Conservation (phyloP, 495 filamentous ascomycete species). For the Podospora comata region DNA sequence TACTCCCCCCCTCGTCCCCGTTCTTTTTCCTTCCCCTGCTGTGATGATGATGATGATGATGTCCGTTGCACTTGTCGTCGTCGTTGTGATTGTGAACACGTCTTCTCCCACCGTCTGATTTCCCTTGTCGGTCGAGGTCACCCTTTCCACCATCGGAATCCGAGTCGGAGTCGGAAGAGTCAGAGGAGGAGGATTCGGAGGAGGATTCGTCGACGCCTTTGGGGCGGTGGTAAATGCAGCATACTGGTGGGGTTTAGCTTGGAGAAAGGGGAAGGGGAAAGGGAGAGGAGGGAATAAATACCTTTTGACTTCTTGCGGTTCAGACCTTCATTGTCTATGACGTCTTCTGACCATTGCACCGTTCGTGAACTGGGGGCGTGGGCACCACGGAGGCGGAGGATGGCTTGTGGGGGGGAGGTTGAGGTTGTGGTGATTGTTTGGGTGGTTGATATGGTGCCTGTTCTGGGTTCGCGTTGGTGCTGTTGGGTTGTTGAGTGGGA, state of each 20-base stretch:
- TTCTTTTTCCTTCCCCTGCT: constrained; percentile 17
- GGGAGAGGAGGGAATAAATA: constrained; percentile 32
- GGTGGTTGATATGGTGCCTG: constrained; percentile 17
- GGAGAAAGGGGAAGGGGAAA: not conserved
- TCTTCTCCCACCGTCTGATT: constrained; percentile 17
- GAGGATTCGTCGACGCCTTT: constrained; percentile 80
- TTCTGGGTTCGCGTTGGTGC: constrained; percentile 16
- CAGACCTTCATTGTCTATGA: constrained; percentile 94
- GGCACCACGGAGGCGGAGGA: constrained; percentile 47
- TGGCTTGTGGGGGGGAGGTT: constrained; percentile 34
- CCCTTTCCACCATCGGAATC: constrained; percentile 35
- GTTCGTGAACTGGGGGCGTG: constrained; percentile 42
- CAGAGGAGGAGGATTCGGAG: constrained; percentile 52
- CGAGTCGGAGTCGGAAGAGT: constrained; percentile 44
- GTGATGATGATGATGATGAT: constrained; percentile 39
- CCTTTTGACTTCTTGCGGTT: constrained; percentile 94
- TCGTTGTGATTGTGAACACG: constrained; percentile 34
- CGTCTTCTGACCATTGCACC: constrained; percentile 89
- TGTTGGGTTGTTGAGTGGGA: constrained; percentile 5
- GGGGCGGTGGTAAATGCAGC: constrained; percentile 95
- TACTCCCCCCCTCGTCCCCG: constrained; percentile 32
- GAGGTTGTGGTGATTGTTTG: constrained; percentile 19
- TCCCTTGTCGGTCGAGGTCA: constrained; percentile 19
- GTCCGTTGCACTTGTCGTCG: constrained; percentile 39
- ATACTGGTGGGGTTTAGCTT: constrained; percentile 56